A percentile compares a stretch with the other conserved stretches of the same genome.
phyloP scores from a whole-genome alignment of 2,329 filamentous ascomycete genomes.

The Diplodia corticola region DNA sequence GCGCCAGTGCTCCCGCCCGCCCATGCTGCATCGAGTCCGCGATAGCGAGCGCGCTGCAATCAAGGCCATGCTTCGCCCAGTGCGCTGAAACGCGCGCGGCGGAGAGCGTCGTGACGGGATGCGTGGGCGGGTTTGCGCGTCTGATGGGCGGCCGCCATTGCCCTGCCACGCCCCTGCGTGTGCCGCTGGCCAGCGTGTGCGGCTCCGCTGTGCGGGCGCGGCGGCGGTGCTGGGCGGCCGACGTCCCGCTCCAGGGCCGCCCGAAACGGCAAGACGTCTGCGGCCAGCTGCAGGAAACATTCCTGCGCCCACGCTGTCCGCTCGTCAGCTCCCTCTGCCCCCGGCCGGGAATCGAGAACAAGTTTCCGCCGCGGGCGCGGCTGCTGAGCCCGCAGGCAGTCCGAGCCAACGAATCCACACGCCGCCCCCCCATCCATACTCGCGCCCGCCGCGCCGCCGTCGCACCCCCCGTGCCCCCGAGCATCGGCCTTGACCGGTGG shows the following conservation, averaged over 20 bases:
- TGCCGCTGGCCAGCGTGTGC: constrained; percentile 1
- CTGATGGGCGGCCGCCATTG: background rate
- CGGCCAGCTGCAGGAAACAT: constrained; percentile 6
- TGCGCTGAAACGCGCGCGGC: constrained; percentile 19
- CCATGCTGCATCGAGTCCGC: constrained; percentile 14
- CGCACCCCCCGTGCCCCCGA: background rate
- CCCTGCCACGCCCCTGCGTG: background rate
- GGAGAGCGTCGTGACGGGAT: constrained; percentile 11
- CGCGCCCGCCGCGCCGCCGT: constrained; percentile 2
- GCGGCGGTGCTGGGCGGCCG: constrained; percentile 3
- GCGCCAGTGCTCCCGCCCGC: constrained; percentile 20
- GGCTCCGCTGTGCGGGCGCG: constrained; percentile 13
- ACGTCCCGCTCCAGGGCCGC: constrained; percentile 4
- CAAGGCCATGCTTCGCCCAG: constrained; percentile 15
- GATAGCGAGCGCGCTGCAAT: constrained; percentile 9
- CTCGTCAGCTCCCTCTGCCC: background rate
- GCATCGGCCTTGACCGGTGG: background rate
- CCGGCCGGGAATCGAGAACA: background rate
- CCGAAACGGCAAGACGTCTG: constrained; percentile 11
- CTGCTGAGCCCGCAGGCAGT: constrained; percentile 3
- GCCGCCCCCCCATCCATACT: background rate
- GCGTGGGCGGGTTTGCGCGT: constrained; percentile 16
- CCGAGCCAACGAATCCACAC: constrained; percentile 4
- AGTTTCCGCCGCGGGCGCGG: constrained; percentile 10
- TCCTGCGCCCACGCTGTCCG: background rate